phyloP scores from a whole-genome alignment of 495 filamentous ascomycete genomes.

The Aspergillus ostianus region DNA sequence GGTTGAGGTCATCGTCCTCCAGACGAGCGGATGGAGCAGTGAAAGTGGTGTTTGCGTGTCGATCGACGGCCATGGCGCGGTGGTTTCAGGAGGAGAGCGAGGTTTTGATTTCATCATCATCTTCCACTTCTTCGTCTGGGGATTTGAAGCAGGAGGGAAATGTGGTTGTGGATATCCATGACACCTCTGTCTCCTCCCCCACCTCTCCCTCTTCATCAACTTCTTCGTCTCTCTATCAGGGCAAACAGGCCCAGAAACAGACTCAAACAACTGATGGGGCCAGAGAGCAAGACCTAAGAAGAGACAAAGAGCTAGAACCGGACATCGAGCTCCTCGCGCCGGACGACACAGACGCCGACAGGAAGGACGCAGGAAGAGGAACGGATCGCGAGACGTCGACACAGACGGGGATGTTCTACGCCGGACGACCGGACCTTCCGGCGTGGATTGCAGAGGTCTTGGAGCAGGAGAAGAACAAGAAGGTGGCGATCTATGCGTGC shows the following conservation, averaged over 20 bases:
- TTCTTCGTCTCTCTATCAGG: not conserved
- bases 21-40: constrained; percentile 19
- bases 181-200: constrained; percentile 8
- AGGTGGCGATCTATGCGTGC: constrained; percentile 48
- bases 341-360: not conserved
- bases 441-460: constrained; percentile 28
- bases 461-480: constrained; percentile 20
- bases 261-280: not conserved
- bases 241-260: not conserved
- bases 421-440: constrained; percentile 38
- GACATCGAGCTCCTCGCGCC: not conserved
- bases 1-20: constrained; percentile 10
- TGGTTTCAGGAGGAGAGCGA: constrained; percentile 33
- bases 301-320: not conserved
- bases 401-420: constrained; percentile 10
- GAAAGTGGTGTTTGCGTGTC: constrained; percentile 37
- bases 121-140: no score
- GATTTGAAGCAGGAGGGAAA: no score
- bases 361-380: constrained; percentile 13
- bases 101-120: constrained; percentile 5
- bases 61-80: constrained; percentile 18
- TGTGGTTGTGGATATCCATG: constrained; percentile 16
- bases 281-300: not conserved
- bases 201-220: not conserved
- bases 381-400: constrained; percentile 11